phyloP scores from a whole-genome alignment of 345 rosid species.

The Clausena lansium region DNA sequence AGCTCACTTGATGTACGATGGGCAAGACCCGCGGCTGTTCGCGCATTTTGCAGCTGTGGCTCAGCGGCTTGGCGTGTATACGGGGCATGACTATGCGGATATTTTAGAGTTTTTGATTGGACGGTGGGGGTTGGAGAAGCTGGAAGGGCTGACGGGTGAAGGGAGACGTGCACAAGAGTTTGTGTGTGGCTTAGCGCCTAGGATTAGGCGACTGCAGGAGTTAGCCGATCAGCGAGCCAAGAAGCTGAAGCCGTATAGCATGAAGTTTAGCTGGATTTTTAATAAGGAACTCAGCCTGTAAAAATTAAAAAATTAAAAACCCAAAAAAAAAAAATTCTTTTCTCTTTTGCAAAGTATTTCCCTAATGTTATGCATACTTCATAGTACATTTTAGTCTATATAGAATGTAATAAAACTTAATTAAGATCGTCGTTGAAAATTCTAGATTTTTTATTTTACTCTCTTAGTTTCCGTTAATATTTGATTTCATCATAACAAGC shows the following conservation, averaged over 20 bases:
- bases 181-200: slow-evolving; percentile 52
- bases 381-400: too few species aligned
- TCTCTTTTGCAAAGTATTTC: too few species aligned
- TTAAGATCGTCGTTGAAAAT: too few species aligned
- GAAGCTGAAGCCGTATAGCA: slow-evolving; percentile 36
- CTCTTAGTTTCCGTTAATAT: too few species aligned
- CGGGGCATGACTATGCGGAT: slow-evolving; percentile 65
- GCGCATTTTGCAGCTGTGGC: slow-evolving; percentile 65
- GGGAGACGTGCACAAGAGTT: slow-evolving; percentile 62
- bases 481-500: too few species aligned
- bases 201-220: slow-evolving; percentile 62
- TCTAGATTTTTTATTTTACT: too few species aligned
- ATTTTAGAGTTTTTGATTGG: slow-evolving; percentile 57
- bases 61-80: slow-evolving; percentile 64
- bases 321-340: too few species aligned
- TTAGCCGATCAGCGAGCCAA: slow-evolving; percentile 55
- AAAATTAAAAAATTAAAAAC: neutral
- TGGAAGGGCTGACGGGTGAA: slow-evolving; percentile 55
- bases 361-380: too few species aligned
- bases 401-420: too few species aligned
- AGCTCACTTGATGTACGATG: slow-evolving; percentile 68
- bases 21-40: slow-evolving; percentile 50
- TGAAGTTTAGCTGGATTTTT: slow-evolving; percentile 69
- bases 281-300: slow-evolving; percentile 34
- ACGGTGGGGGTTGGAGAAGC: slow-evolving; percentile 64